A percentile compares a stretch with the other conserved stretches of the same genome.
These are phyloP conservation scores for Baorangia bicolor DNA, from an alignment of 768 basidiomycete species.

Conservation along the genomic window DNA sequence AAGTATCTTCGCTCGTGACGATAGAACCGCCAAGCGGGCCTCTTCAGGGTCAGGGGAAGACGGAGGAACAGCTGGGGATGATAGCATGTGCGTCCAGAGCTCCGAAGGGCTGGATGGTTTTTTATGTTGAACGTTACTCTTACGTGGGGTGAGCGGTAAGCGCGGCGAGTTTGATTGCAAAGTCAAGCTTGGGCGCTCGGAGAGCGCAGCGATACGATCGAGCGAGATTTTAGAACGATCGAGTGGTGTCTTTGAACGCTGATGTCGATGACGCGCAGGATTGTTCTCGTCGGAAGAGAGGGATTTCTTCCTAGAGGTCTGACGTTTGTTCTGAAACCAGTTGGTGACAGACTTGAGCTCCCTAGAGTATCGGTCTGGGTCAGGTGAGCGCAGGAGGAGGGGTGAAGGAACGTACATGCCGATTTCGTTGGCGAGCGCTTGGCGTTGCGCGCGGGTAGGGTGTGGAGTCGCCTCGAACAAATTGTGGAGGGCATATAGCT, in stretches of 20 bases:
- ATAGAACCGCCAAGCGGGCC: constrained; percentile 23
- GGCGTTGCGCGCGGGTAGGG: constrained; percentile 43
- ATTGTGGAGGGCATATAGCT: constrained; percentile 35
- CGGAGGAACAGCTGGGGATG: constrained; percentile 24
- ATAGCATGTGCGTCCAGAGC: constrained; percentile 32
- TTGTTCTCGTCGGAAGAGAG: constrained; percentile 25
- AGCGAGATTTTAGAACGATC: constrained; percentile 31
- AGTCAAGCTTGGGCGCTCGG: constrained; percentile 27
- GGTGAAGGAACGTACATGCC: constrained; percentile 32
- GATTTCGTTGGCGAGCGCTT: constrained; percentile 37
- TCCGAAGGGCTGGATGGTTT: constrained; percentile 16
- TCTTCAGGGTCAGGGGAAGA: constrained; percentile 25
- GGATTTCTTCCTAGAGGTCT: constrained; percentile 38
- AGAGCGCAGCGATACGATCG: constrained; percentile 30
- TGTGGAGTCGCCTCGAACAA: constrained; percentile 39
- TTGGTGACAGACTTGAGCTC: constrained; percentile 69
- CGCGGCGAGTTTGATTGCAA: constrained; percentile 6
- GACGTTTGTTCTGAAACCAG: constrained; percentile 84
- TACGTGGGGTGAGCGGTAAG: constrained; percentile 31
- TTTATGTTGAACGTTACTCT: constrained; percentile 8
- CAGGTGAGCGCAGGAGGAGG: neutral
- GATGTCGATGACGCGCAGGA: constrained; percentile 5
- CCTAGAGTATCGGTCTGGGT: constrained; percentile 35
- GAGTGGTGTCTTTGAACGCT: constrained; percentile 12
- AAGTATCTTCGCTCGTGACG: constrained; percentile 39